Evolutionary conservation across 208 protist species (phyloP).

Genomic region (Giardia duodenalis): DNA sequence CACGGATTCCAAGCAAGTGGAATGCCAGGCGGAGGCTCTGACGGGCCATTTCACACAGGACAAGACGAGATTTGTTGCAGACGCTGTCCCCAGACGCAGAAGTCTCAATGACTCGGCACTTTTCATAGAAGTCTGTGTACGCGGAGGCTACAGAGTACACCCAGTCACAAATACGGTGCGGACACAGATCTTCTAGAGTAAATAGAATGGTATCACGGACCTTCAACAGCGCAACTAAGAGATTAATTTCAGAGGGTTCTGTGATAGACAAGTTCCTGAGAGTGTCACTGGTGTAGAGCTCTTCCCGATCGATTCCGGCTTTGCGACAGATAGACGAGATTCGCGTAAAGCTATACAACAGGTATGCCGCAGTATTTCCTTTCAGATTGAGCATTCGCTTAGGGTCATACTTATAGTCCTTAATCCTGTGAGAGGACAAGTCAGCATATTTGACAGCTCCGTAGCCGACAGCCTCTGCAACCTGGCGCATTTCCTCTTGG

Average conservation of each 20-base stretch:
- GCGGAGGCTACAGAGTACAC: slow-evolving; percentile 68
- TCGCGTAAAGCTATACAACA: slow-evolving; percentile 85
- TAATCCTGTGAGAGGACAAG: slow-evolving; percentile 62
- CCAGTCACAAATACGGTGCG: slow-evolving; percentile 76
- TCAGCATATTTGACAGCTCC: slow-evolving; percentile 88
- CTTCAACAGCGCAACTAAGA: not conserved
- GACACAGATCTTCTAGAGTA: slow-evolving; percentile 58
- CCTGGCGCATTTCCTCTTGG: slow-evolving; percentile 54
- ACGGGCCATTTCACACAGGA: slow-evolving; percentile 64
- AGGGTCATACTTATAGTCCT: slow-evolving; percentile 78
- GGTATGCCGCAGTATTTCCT: slow-evolving; percentile 83
- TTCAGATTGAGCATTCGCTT: slow-evolving; percentile 78
- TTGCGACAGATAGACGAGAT: slow-evolving; percentile 69
- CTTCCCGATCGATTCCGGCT: slow-evolving; percentile 59
- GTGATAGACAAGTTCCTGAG: slow-evolving; percentile 56
- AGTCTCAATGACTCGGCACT: slow-evolving; percentile 62
- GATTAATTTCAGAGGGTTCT: slow-evolving; percentile 49
- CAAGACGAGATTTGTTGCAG: slow-evolving; percentile 30
- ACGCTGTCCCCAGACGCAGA: slow-evolving; percentile 48
- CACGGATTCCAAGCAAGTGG: slow-evolving; percentile 66
- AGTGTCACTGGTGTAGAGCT: slow-evolving; percentile 50
- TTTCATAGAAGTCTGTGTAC: slow-evolving; percentile 77
- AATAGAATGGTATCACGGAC: slow-evolving; percentile 26
- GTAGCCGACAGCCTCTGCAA: slow-evolving; percentile 69
- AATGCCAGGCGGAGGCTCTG: slow-evolving; percentile 66